Base-by-base conservation (phyloP, 495 filamentous ascomycete genomes). In the Aspergillus sparsus region DNA sequence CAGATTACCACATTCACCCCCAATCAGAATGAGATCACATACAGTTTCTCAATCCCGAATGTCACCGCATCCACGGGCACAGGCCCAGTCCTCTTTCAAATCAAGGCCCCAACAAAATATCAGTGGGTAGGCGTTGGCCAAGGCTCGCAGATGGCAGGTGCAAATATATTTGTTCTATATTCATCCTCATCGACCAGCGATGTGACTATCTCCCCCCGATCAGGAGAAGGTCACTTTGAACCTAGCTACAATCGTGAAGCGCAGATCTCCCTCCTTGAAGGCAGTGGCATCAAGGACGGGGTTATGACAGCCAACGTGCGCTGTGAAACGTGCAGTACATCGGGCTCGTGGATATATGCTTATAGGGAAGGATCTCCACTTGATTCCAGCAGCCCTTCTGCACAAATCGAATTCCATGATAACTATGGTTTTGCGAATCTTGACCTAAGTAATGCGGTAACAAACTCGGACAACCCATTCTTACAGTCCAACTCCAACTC, bases 141-240 rank as follows among this genome's bases (percentile, higher is more conserved):
- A 44, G 89, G 89, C 12, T 62, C 56, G 0, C 62, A 63, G 33
- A 92, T 92, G 89, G 64, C 68, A 1, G 84, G 80, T 13, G 74
- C 89, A 13, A 85, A 84, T 62, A 88, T 92, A 35, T 90, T 90
- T 62, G 68, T 91, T 34, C 80, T 89, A 61, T 91, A 90, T 15
- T 82, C 84, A 5, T 61, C 63, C 8, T 62, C 66, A 6, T 64
- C 63, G 11, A 84, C 88, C 62, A 13, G 11, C 27, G 72, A 69
- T n/a, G 77, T 90, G 64, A 92, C 89, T 0, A 58, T 89, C 49
- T 90, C 87, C 16, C 80, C 86, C 3, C 81, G 89, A n/a, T 68
- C 70, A 21, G 83, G 83, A 15, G 70, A 66, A 12, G 81, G 80
- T 5, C 76, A 89, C 61, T 56, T 72, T 15, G 66, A 80, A 67